Base-by-base conservation (phyloP, 2,329 filamentous ascomycete species). In the Cordyceps tenuipes region DNA sequence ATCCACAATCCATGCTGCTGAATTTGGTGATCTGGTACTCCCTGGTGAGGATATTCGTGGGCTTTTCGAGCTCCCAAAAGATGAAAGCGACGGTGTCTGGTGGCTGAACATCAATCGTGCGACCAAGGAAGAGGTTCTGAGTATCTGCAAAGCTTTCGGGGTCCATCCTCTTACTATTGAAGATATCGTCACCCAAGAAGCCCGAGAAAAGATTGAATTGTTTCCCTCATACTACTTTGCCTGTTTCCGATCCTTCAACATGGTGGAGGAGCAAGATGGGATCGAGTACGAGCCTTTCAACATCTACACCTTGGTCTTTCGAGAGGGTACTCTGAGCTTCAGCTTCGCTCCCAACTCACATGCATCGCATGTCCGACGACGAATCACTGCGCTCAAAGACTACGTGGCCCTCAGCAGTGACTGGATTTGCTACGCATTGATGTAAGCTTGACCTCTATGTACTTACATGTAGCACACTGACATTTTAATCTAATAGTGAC, bases 191-290 rank as follows among this genome's bases (percentile, higher is more conserved):
- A 96, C 90, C 0, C 91, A 97, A 71, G 94, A 99, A 75, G 89
- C 92, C 12, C 91, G 94, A 48, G 94, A 99, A 76, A 99, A 99
- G 79, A 96, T 99, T 60, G 94, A 99, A 74, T 82, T 99, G 26
- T 99, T 99, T 76, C 89, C 90, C 26, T 91, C 91, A 47, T 99
- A 99, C 77, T 99, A 99, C 76, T 97, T 99, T 72, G 90, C 96
- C 55, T 96, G 90, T 72, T 99, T 97, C 82, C 86, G 93, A 57
- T 96, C 92, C 2, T 99, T 97, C 78, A 89, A 85, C 66, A 76
- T 83, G 10, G 88, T 93, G 59, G 79, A 90, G 65, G 89, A 95
- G 66, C 87, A 90, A 66, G 82, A 86, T 39, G 87, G 87, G 54
- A 84, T 90, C 61, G 95, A 95, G 69, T 88, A 96, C 68, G 91